These are phyloP conservation scores for Beauveria brongniartii DNA, from an alignment of 2,329 filamentous ascomycete species.

Conservation along the genomic window DNA sequence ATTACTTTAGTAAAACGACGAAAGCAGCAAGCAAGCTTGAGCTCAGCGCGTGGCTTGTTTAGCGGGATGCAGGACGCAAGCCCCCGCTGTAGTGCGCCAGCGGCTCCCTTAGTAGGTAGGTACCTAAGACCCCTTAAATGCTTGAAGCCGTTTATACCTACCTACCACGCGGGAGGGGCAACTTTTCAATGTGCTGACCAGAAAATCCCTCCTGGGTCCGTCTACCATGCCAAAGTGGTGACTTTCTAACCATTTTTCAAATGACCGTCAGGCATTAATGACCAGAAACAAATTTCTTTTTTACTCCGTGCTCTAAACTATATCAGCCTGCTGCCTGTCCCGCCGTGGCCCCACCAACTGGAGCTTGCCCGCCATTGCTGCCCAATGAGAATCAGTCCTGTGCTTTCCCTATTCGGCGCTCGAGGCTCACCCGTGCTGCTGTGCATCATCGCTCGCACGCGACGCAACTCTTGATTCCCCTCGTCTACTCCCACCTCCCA, in stretches of 20 bases:
- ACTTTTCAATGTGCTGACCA: too few relatives aligned
- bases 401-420: conserved; percentile 7
- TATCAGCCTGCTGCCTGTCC: neutral
- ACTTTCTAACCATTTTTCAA: too few relatives aligned
- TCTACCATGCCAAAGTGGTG: too few relatives aligned
- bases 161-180: too few relatives aligned
- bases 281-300: too few relatives aligned
- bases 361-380: neutral
- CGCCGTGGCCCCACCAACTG: neutral
- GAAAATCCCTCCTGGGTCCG: too few relatives aligned
- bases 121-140: too few relatives aligned
- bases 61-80: neutral
- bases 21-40: neutral
- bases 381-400: neutral
- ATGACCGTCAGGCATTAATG: too few relatives aligned
- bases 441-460: neutral
- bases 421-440: neutral
- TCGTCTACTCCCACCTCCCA: neutral
- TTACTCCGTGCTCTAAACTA: too few relatives aligned
- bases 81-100: too few relatives aligned
- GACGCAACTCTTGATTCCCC: neutral
- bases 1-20: neutral
- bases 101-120: too few relatives aligned
- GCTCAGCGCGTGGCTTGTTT: neutral
- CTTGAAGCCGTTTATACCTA: too few relatives aligned